These are phyloP conservation scores for Monilinia fructicola DNA, from an alignment of 2,329 filamentous ascomycete species.

Conservation along the genomic window DNA sequence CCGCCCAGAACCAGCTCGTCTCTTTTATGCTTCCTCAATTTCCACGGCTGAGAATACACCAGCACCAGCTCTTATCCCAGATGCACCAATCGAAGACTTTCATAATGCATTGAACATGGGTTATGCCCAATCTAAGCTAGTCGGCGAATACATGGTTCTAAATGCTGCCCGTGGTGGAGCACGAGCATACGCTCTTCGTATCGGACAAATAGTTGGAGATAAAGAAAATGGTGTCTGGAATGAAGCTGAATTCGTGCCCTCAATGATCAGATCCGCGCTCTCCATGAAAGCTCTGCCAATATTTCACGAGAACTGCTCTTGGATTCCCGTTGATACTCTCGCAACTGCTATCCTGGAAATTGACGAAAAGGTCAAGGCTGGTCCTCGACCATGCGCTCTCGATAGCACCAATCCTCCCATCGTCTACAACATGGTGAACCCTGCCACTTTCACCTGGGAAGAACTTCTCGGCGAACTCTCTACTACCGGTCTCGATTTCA, in stretches of 20 bases:
- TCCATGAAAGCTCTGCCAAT: constrained; percentile 48
- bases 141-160: constrained; percentile 49
- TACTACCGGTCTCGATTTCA: constrained; percentile 47
- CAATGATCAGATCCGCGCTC: constrained; percentile 50
- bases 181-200: constrained; percentile 44
- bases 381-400: constrained; percentile 23
- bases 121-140: constrained; percentile 51
- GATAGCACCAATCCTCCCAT: constrained; percentile 28
- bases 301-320: constrained; percentile 45
- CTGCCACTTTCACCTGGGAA: constrained; percentile 47
- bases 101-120: constrained; percentile 48
- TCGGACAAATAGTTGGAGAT: constrained; percentile 54
- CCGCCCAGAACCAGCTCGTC: constrained; percentile 37
- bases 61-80: constrained; percentile 38
- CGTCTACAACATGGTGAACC: constrained; percentile 55
- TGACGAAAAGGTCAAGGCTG: constrained; percentile 30
- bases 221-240: constrained; percentile 49
- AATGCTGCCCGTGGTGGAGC: constrained; percentile 41
- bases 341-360: constrained; percentile 46
- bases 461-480: constrained; percentile 53
- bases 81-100: constrained; percentile 37
- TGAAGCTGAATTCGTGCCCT: constrained; percentile 50
- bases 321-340: constrained; percentile 49
- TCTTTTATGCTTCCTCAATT: constrained; percentile 45
- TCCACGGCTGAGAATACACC: constrained; percentile 40